These are phyloP conservation scores for Trichoderma erinaceum DNA, from an alignment of 495 filamentous ascomycete genomes.

Conservation along the genomic window DNA sequence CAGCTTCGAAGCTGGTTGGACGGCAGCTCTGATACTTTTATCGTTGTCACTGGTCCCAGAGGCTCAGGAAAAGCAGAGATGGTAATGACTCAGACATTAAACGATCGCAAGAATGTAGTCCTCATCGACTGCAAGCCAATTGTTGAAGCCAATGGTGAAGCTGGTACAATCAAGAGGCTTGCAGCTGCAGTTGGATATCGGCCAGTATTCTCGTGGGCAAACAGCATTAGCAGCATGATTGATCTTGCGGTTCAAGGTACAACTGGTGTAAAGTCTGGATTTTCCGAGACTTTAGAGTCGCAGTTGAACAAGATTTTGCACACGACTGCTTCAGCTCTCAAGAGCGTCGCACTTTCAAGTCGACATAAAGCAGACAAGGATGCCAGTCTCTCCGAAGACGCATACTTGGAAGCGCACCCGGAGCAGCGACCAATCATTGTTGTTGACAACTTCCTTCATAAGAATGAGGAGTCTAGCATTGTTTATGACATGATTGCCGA, in stretches of 20 bases:
- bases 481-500: constrained; percentile 88
- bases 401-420: constrained; percentile 87
- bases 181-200: constrained; percentile 84
- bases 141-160: constrained; percentile 84
- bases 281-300: constrained; percentile 87
- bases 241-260: constrained; percentile 91
- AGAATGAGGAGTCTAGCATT: constrained; percentile 60
- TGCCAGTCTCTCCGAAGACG: constrained; percentile 66
- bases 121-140: constrained; percentile 95
- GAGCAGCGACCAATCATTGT: constrained; percentile 80
- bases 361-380: constrained; percentile 70
- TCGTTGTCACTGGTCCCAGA: constrained; percentile 85
- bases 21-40: constrained; percentile 85
- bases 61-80: constrained; percentile 89
- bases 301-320: constrained; percentile 90
- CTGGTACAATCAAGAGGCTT: constrained; percentile 74
- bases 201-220: constrained; percentile 93
- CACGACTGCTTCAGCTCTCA: constrained; percentile 75
- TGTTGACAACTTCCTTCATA: constrained; percentile 91
- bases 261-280: constrained; percentile 89
- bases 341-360: constrained; percentile 61
- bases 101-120: constrained; percentile 68
- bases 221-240: constrained; percentile 83
- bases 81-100: constrained; percentile 75
- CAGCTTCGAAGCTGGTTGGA: constrained; percentile 79